Evolutionary conservation across 2,329 filamentous ascomycete genomes (phyloP).

Genomic region (Exophiala mesophila): DNA sequence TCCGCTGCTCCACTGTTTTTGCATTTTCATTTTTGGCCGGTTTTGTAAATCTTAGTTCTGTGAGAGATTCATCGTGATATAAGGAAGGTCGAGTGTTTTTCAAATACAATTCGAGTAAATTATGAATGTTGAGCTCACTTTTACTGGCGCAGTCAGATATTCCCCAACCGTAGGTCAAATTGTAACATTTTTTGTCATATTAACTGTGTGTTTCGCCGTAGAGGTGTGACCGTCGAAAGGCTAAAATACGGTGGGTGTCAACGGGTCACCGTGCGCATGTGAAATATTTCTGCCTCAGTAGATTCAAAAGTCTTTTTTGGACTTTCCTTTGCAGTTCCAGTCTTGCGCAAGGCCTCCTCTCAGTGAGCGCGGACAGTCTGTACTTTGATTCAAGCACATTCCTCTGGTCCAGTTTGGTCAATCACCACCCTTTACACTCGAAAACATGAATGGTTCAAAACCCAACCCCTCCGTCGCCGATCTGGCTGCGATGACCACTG

Average conservation of each 20-base stretch:
- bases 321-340: background rate
- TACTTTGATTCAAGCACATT: background rate
- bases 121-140: no score
- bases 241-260: background rate
- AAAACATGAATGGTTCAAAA: conserved; percentile 21
- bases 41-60: no score
- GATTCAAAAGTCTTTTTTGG: background rate
- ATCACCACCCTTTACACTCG: no score
- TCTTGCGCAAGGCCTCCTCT: background rate
- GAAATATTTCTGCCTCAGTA: background rate
- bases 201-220: no score
- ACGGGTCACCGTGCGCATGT: background rate
- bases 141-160: no score
- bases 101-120: no score
- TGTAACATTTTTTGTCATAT: no score
- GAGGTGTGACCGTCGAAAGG: no score
- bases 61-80: no score
- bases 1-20: conserved; percentile 8
- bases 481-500: conserved; percentile 32
- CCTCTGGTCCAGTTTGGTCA: background rate
- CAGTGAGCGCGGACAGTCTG: background rate
- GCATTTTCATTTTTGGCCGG: background rate
- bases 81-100: no score
- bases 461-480: conserved; percentile 22
- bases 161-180: no score